Base-by-base conservation (phyloP, 2,329 filamentous ascomycete species). In the Penicillium italicum region DNA sequence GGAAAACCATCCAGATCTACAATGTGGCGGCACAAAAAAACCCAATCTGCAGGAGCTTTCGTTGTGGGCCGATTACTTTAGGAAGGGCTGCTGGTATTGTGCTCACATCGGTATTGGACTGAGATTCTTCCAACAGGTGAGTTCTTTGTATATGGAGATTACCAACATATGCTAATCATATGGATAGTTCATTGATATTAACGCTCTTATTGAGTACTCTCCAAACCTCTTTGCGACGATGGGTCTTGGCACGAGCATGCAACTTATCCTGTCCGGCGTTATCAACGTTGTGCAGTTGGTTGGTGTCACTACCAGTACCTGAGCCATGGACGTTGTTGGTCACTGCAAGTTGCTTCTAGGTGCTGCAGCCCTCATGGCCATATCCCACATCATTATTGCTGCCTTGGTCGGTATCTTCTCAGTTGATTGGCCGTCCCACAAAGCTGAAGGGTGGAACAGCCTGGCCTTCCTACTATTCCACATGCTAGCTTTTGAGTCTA, bases 401-500 rank as follows among this genome's bases (percentile, higher is more conserved):
- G 71, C 80, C 4, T 70, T 86, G 18, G 80, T 85, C 3, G 82
- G 80, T 2, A 71, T 77, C 12, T 86, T 76, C 65, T 76, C 74
- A 11, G 62, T 76, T 22, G 70, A 80, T 56, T 85, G 82, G 82
- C 66, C 76, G 0, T 66, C 72, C 1, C 80, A 85, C 63, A 69
- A 74, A 3, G 68, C 74, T 0, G 76, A 80, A 56, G 83, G 83
- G 8, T 84, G 82, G 82, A 72, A 74, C 14, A 78, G 76, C n/a
- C 79, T 85, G 1, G 80, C 80, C 0, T 81, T 85, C 60, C 73
- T 85, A n/a, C 76, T 86, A 45, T 77, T 86, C 41, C 87, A 86
- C 65, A 82, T 88, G 67, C 71, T 86, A 22, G 77, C 79, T 2
- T 89, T 89, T 62, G 83, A 83, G 2, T 80, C 78, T 0, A 79